phyloP scores from a whole-genome alignment of 345 rosid species.

The Linum lewisii region DNA sequence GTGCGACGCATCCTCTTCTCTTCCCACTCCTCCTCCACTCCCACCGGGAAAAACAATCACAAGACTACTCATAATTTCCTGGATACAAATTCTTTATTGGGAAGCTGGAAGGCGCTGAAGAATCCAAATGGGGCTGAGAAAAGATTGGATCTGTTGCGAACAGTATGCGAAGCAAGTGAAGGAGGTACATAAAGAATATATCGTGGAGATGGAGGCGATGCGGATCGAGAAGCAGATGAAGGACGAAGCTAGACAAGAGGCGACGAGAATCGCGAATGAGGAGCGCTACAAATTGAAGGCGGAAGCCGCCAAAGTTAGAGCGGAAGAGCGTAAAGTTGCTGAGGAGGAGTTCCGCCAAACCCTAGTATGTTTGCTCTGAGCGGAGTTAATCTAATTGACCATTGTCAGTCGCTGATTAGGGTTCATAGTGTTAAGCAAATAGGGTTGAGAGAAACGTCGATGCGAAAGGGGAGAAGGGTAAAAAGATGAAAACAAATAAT shows the following conservation, averaged over 20 bases:
- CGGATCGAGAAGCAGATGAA: conserved; percentile 66
- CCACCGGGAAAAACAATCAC: conserved; percentile 13
- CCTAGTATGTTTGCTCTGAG: not conserved
- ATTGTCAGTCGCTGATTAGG: too few species aligned
- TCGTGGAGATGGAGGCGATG: conserved; percentile 55
- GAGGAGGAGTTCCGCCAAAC: conserved; percentile 48
- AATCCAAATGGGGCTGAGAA: conserved; percentile 66
- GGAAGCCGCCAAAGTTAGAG: conserved; percentile 69
- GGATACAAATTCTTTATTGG: conserved; percentile 43
- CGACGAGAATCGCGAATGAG: conserved; percentile 61
- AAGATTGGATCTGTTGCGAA: conserved; percentile 46
- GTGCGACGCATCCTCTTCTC: conserved; percentile 8
- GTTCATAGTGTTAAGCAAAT: too few species aligned
- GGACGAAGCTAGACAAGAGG: conserved; percentile 63
- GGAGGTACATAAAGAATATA: conserved; percentile 48
- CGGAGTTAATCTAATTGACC: too few species aligned
- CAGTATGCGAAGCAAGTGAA: conserved; percentile 71
- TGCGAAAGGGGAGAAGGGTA: too few species aligned
- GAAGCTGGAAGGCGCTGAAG: conserved; percentile 63
- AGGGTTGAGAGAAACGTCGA: too few species aligned
- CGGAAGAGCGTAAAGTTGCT: conserved; percentile 59
- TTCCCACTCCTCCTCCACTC: not conserved
- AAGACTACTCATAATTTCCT: conserved; percentile 37
- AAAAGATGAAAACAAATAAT: too few species aligned
- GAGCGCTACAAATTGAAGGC: conserved; percentile 71